Evolutionary conservation across 208 protist species (phyloP).

Genomic region (Wallacemonas collosoma): DNA sequence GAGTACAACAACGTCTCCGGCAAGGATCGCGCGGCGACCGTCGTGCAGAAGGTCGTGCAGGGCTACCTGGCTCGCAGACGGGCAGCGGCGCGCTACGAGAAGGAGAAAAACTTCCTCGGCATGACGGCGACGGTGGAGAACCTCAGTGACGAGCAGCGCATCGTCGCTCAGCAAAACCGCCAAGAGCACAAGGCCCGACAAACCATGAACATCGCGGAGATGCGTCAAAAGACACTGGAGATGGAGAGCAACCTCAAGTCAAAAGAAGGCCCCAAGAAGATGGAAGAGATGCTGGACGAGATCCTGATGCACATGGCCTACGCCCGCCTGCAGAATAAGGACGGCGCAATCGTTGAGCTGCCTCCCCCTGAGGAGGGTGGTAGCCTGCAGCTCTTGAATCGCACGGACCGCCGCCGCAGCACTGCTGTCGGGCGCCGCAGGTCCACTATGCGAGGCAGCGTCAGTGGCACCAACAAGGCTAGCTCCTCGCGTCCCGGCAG

Average conservation of each 20-base stretch:
- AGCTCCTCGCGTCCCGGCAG: neutral
- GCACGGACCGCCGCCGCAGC: neutral
- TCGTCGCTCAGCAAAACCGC: slow-evolving; percentile 42
- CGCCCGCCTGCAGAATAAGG: slow-evolving; percentile 78
- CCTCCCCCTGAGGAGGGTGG: slow-evolving; percentile 89
- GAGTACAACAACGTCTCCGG: slow-evolving; percentile 69
- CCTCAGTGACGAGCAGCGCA: slow-evolving; percentile 27
- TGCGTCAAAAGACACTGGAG: slow-evolving; percentile 75
- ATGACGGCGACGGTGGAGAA: slow-evolving; percentile 52
- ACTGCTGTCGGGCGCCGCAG: slow-evolving; percentile 5
- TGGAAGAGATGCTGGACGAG: slow-evolving; percentile 94
- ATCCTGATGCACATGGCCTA: slow-evolving; percentile 93
- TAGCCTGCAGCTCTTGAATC: slow-evolving; percentile 65
- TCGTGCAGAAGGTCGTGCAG: slow-evolving; percentile 89
- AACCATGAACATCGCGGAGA: slow-evolving; percentile 86
- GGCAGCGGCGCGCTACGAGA: slow-evolving; percentile 52
- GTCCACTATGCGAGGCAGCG: slow-evolving; percentile 3
- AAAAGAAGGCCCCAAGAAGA: slow-evolving; percentile 92
- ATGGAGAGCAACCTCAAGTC: slow-evolving; percentile 80
- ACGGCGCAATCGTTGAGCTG: slow-evolving; percentile 69
- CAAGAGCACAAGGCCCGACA: slow-evolving; percentile 84
- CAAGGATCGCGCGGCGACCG: slow-evolving; percentile 83
- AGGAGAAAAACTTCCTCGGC: slow-evolving; percentile 92
- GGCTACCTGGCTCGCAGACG: slow-evolving; percentile 87
- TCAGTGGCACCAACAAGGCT: slow-evolving; percentile 4